Evolutionary conservation across 441 rosid genomes (phyloP).

Genomic region (Mallotus repandus): DNA sequence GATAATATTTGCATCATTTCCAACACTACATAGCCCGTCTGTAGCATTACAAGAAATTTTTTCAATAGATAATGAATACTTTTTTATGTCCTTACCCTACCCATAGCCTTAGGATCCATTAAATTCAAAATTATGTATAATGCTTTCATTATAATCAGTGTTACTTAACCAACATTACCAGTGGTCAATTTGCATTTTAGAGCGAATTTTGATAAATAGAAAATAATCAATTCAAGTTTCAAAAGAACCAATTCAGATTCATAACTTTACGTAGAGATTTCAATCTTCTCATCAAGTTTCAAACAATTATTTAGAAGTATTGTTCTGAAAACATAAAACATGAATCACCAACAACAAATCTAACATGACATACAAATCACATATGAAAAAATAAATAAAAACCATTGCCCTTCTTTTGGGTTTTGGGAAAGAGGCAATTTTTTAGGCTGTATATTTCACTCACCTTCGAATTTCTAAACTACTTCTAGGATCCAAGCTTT

Average conservation of each 20-base stretch:
- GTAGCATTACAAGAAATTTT: slow-evolving; percentile 18
- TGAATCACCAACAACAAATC: background rate
- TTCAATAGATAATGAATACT: slow-evolving; percentile 26
- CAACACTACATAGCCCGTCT: slow-evolving; percentile 19
- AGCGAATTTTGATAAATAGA: background rate
- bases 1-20: slow-evolving; percentile 35
- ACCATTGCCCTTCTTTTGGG: too few species aligned
- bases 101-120: slow-evolving; percentile 16
- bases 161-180: slow-evolving; percentile 19
- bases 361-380: background rate
- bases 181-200: slow-evolving; percentile 11
- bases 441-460: slow-evolving; percentile 22
- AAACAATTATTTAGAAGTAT: background rate
- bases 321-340: background rate
- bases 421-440: background rate
- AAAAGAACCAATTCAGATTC: background rate
- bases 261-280: background rate
- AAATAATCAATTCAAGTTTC: background rate
- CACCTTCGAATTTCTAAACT: slow-evolving; percentile 40
- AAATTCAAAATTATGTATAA: slow-evolving; percentile 27
- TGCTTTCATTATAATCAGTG: slow-evolving; percentile 26
- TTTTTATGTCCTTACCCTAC: slow-evolving; percentile 23
- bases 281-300: too few species aligned
- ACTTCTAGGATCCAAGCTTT: slow-evolving; percentile 23
- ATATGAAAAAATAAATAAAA: background rate